phyloP scores from a whole-genome alignment of 495 filamentous ascomycete genomes.

The Neurospora sp. region DNA sequence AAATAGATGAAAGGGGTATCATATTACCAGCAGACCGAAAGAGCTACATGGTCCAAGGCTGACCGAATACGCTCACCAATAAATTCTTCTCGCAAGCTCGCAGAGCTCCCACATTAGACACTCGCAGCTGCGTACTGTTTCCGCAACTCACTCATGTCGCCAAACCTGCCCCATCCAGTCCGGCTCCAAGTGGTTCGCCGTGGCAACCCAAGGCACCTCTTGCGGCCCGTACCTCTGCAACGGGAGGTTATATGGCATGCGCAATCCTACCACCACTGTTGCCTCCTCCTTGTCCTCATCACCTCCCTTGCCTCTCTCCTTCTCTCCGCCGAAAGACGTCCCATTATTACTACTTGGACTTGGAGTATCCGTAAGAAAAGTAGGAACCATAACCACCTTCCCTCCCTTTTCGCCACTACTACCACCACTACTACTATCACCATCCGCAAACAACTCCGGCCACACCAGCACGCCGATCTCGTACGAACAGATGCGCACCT shows the following conservation, averaged over 20 bases:
- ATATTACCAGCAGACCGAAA: not conserved
- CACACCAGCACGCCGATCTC: conserved; percentile 82
- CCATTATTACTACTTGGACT: not conserved
- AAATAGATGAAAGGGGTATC: not conserved
- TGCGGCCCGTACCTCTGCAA: conserved; percentile 49
- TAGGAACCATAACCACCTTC: conserved; percentile 53
- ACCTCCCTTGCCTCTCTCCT: not conserved
- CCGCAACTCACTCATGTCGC: conserved; percentile 3
- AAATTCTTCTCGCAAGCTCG: too few species aligned
- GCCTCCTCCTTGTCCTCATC: not conserved
- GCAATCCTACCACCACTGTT: conserved; percentile 48
- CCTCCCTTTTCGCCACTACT: not conserved
- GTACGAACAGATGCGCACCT: conserved; percentile 67
- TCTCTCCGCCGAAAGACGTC: too few species aligned
- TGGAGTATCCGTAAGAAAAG: conserved; percentile 53
- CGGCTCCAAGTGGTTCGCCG: conserved; percentile 45
- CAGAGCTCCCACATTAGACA: too few species aligned
- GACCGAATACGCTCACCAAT: not conserved
- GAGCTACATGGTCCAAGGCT: too few species aligned
- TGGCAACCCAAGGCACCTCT: conserved; percentile 75
- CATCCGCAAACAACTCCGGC: conserved; percentile 53
- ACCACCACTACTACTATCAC: not conserved
- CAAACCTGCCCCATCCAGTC: conserved; percentile 55
- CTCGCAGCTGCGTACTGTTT: not conserved
- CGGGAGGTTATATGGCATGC: conserved; percentile 80